phyloP scores from a whole-genome alignment of 2,329 filamentous ascomycete species.

The Botrytis aclada region DNA sequence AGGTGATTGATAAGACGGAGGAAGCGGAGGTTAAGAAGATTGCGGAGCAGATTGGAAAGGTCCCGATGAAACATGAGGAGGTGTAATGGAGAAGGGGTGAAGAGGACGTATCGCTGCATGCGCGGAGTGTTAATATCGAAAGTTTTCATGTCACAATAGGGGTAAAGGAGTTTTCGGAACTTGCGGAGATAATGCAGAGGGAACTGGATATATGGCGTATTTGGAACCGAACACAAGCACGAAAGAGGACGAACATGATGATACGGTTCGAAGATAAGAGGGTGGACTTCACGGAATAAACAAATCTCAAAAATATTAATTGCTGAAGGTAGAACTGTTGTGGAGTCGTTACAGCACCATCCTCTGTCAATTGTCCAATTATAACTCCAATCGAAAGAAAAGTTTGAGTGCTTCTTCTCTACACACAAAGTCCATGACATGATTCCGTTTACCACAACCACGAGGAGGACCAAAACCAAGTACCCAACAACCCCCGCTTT shows the following conservation, averaged over 20 bases:
- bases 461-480: neutral
- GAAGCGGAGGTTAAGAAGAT: constrained; percentile 17
- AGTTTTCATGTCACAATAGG: neutral
- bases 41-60: constrained; percentile 15
- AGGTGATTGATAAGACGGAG: constrained; percentile 7
- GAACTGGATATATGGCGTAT: constrained; percentile 7
- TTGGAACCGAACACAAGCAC: neutral
- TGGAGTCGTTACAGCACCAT: too few relatives aligned
- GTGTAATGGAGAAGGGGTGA: neutral
- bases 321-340: neutral
- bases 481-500: neutral
- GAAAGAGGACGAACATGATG: neutral
- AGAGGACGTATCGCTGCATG: neutral
- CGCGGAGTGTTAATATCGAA: neutral
- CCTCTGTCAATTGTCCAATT: neutral
- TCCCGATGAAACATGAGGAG: constrained; percentile 9
- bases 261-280: neutral
- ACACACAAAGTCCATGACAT: too few relatives aligned
- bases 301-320: neutral
- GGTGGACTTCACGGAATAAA: neutral
- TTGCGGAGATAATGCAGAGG: neutral
- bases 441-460: neutral
- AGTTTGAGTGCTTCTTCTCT: neutral
- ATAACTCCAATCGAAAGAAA: too few relatives aligned
- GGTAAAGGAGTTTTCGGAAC: constrained; percentile 11